phyloP scores from a whole-genome alignment of 2,329 filamentous ascomycete species.

The Aspergillus proliferans region DNA sequence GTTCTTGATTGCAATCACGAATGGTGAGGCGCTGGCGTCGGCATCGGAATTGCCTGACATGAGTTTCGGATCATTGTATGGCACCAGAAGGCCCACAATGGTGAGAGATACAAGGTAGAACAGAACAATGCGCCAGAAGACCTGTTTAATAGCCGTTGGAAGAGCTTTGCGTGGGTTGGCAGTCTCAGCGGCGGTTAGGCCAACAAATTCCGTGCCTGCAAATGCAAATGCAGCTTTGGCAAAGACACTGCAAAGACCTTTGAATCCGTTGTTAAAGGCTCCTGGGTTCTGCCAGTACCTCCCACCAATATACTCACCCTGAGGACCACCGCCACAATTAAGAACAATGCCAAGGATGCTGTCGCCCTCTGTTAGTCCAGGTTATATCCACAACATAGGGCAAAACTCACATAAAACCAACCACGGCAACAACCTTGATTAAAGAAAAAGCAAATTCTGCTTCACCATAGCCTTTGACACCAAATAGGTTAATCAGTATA shows the following conservation, averaged over 20 bases:
- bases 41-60: constrained; percentile 52
- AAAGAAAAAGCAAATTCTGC: constrained; percentile 83
- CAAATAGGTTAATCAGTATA: constrained; percentile 76
- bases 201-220: constrained; percentile 57
- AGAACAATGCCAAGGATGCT: constrained; percentile 76
- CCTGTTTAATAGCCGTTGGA: constrained; percentile 82
- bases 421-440: constrained; percentile 77
- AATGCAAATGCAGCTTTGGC: constrained; percentile 60
- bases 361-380: too few species aligned
- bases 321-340: constrained; percentile 71
- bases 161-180: constrained; percentile 61
- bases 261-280: constrained; percentile 63
- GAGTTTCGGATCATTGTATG: constrained; percentile 61
- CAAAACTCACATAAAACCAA: constrained; percentile 71
- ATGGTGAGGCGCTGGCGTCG: constrained; percentile 73
- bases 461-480: constrained; percentile 82
- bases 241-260: constrained; percentile 58
- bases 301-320: constrained; percentile 72
- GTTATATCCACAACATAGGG: neutral
- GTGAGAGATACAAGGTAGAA: constrained; percentile 83
- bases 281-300: constrained; percentile 72
- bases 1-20: constrained; percentile 85
- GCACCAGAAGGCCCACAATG: constrained; percentile 76
- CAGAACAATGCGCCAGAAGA: constrained; percentile 87
- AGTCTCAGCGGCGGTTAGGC: constrained; percentile 55